These are phyloP conservation scores for Didymella glomerata DNA, from an alignment of 2,329 filamentous ascomycete species.

Conservation along the genomic window DNA sequence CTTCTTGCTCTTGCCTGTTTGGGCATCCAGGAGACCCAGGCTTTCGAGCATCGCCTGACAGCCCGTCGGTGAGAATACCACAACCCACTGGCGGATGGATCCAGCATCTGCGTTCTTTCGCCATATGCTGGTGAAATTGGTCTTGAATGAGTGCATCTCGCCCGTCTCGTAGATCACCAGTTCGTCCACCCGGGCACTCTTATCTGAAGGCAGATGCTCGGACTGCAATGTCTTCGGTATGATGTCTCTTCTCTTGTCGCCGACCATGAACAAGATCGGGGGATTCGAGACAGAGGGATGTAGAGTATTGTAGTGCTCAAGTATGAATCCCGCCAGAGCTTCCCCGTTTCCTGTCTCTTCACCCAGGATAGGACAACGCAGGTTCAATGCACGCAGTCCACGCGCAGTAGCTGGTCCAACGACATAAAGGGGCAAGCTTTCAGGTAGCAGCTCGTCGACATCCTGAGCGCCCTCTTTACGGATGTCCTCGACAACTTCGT, in stretches of 20 bases:
- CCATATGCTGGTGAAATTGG: conserved; percentile 67
- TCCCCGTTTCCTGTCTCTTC: conserved; percentile 87
- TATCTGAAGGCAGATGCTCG: conserved; percentile 56
- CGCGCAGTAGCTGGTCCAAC: conserved; percentile 83
- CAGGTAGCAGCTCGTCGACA: conserved; percentile 51
- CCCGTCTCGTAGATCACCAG: conserved; percentile 86
- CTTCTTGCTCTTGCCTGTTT: conserved; percentile 48
- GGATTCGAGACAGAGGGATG: conserved; percentile 57
- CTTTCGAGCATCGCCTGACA: conserved; percentile 68
- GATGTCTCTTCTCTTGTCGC: conserved; percentile 87
- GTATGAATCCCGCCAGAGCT: conserved; percentile 77
- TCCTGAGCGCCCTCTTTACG: conserved; percentile 45
- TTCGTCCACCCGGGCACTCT: conserved; percentile 75
- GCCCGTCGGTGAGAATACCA: conserved; percentile 73
- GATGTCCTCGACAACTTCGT: conserved; percentile 66
- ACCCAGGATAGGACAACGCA: conserved; percentile 71
- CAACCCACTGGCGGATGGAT: conserved; percentile 69
- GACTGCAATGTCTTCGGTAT: conserved; percentile 83
- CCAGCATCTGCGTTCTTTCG: conserved; percentile 52
- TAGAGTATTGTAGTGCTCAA: conserved; percentile 73
- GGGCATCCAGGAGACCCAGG: conserved; percentile 57
- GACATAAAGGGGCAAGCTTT: conserved; percentile 73
- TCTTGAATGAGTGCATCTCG: conserved; percentile 79
- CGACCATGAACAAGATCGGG: conserved; percentile 84
- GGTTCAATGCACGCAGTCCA: conserved; percentile 66